Percentiles rank a stretch among this genome's conserved stretches.
These are phyloP conservation scores for Polyporus tsugae DNA, from an alignment of 1,284 basidiomycete species.

Conservation along the genomic window DNA sequence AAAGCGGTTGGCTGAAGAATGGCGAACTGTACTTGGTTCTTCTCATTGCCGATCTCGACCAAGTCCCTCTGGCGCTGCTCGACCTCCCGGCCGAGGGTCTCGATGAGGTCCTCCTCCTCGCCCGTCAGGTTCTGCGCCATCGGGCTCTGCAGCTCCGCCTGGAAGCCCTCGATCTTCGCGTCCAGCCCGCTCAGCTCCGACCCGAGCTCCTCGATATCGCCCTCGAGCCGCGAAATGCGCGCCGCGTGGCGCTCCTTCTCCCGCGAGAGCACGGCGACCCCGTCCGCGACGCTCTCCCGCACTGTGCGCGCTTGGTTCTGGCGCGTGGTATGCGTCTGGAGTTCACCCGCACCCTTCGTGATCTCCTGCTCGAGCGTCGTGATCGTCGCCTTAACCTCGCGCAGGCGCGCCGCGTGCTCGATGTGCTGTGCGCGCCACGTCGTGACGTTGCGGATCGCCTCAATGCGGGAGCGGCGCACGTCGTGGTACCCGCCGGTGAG, in stretches of 20 bases:
- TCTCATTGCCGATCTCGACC: slow-evolving; percentile 72
- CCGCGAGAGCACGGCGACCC: slow-evolving; percentile 66
- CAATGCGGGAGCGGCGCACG: slow-evolving; percentile 88
- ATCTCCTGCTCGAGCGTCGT: slow-evolving; percentile 87
- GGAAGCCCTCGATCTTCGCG: slow-evolving; percentile 70
- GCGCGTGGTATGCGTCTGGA: slow-evolving; percentile 77
- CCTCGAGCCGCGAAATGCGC: slow-evolving; percentile 73
- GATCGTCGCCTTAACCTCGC: slow-evolving; percentile 80
- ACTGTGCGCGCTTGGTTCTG: slow-evolving; percentile 77
- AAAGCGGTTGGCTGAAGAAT: neutral
- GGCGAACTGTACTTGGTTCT: slow-evolving; percentile 71
- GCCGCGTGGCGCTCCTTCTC: slow-evolving; percentile 79
- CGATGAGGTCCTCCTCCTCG: slow-evolving; percentile 78
- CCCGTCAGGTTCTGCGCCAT: slow-evolving; percentile 78
- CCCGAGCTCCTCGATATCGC: slow-evolving; percentile 74
- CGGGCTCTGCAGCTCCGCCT: slow-evolving; percentile 79
- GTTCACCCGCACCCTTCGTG: slow-evolving; percentile 77
- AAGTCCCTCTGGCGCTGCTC: slow-evolving; percentile 79
- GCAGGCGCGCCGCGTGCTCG: slow-evolving; percentile 67
- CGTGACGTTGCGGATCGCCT: slow-evolving; percentile 83
- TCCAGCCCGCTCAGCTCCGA: slow-evolving; percentile 70
- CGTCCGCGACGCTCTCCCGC: slow-evolving; percentile 72
- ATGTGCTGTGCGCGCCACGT: slow-evolving; percentile 82
- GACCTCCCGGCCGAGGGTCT: slow-evolving; percentile 77
- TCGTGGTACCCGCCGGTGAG: slow-evolving; percentile 98